Evolutionary conservation across 768 basidiomycete genomes (phyloP).

Genomic region (Cyclocybe aegerita): DNA sequence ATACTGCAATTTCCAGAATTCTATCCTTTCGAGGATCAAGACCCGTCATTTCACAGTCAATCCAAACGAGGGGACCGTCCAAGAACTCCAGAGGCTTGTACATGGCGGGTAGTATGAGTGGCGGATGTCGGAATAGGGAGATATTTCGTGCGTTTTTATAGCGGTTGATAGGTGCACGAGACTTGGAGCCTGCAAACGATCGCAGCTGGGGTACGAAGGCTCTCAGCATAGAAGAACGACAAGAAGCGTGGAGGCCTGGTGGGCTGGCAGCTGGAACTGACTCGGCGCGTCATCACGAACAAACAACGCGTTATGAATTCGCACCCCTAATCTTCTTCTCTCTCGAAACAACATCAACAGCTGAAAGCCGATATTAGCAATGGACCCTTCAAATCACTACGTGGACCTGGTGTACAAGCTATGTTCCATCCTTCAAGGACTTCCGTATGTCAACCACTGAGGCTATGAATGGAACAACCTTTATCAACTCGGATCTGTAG

Average conservation of each 20-base stretch:
- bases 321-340: background rate
- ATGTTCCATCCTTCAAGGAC: constrained; percentile 24
- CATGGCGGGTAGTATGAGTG: too few species aligned
- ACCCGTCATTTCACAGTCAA: constrained; percentile 90
- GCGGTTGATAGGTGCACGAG: too few species aligned
- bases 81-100: constrained; percentile 30
- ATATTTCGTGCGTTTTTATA: too few species aligned
- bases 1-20: constrained; percentile 78
- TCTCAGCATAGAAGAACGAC: too few species aligned
- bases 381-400: background rate
- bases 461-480: constrained; percentile 1
- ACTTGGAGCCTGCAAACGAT: too few species aligned
- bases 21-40: constrained; percentile 65
- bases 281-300: constrained; percentile 5
- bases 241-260: too few species aligned
- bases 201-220: too few species aligned
- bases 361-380: background rate
- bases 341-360: background rate
- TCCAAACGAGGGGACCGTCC: constrained; percentile 77
- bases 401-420: constrained; percentile 16
- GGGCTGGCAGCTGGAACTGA: background rate
- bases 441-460: constrained; percentile 20
- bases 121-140: too few species aligned
- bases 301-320: constrained; percentile 8
- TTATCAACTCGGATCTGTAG: constrained; percentile 26